Conservation (phyloP, 768 basidiomycete genomes). For the Pholiota conissans region DNA sequence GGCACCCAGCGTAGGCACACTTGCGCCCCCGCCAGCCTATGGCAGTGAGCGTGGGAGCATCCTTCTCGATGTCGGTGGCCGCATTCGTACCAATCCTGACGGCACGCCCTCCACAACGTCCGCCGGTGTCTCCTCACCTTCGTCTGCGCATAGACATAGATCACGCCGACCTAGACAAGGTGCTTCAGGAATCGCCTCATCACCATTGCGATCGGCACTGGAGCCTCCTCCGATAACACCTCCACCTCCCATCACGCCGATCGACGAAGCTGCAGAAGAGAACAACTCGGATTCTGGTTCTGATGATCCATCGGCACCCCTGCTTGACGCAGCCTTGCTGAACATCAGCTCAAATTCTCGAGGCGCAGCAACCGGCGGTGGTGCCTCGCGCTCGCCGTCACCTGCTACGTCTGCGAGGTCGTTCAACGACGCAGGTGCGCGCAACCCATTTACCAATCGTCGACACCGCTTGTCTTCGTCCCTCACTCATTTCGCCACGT, state of each 20-base stretch:
- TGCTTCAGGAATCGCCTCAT: slow-evolving; percentile 51
- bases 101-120: slow-evolving; percentile 34
- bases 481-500: slow-evolving; percentile 66
- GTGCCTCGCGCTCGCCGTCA: slow-evolving; percentile 50
- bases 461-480: slow-evolving; percentile 59
- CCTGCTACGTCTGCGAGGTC: slow-evolving; percentile 53
- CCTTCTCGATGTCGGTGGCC: slow-evolving; percentile 85
- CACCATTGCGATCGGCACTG: slow-evolving; percentile 62
- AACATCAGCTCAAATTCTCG: background rate
- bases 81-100: slow-evolving; percentile 37
- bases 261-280: slow-evolving; percentile 62
- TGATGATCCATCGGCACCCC: slow-evolving; percentile 27
- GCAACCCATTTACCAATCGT: slow-evolving; percentile 76
- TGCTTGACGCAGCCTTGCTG: slow-evolving; percentile 14
- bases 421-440: slow-evolving; percentile 73
- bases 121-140: slow-evolving; percentile 47
- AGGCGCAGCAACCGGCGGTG: slow-evolving; percentile 1
- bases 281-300: slow-evolving; percentile 30
- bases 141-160: slow-evolving; percentile 58
- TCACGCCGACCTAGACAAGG: slow-evolving; percentile 50
- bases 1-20: slow-evolving; percentile 94
- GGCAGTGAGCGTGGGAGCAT: slow-evolving; percentile 97
- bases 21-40: slow-evolving; percentile 97
- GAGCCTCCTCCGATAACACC: slow-evolving; percentile 46
- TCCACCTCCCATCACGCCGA: slow-evolving; percentile 75